Base-by-base conservation (phyloP, 805 yeast species). In the Limtongozyma cylindracea region DNA sequence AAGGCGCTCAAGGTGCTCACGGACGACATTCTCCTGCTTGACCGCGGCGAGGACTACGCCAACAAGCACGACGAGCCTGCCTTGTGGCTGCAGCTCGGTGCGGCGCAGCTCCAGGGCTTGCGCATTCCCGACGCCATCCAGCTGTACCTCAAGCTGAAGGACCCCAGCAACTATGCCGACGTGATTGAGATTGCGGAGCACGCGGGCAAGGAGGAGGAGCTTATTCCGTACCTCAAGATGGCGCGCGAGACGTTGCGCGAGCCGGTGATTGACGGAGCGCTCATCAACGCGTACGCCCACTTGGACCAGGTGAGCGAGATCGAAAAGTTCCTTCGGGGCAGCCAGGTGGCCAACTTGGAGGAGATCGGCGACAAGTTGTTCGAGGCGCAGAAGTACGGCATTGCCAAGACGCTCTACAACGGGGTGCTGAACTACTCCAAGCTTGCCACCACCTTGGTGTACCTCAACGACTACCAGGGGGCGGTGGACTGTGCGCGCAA, bases 401-500 rank as follows among this genome's bases (percentile, higher is more conserved):
- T 94, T 22, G 94, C 98, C 19, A 84, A 80, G 50, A 54, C 78
- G 30, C 62, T 91, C 35, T 88, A 63, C 48, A 54, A 80, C 7
- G 71, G 68, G 30, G 70, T 84, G 27, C 78, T 94, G 19, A 88
- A 84, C 51, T 84, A 91, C 59, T 72, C 94, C 21, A 88, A 82
- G 46, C 62, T 88, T 35, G 96, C 98, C 10, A 73, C 93, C n/a
- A 84, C 96, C 15, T 62, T 82, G 39, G 98, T 88, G 17, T 80
- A 69, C 53, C 55, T 88, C 38, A 68, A 66, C 24, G 95, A 88
- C 43, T 82, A 78, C 46, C 95, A 88, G 51, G 67, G 77, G 25
- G 98, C 98, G 23, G 98, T 88, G 29, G 96, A 88, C 41, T 80
- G 95, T 48, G 98, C 98, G 12, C 73, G 98, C 56, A 88, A 84